A percentile compares a stretch with the other conserved stretches of the same genome.
Evolutionary conservation across 345 rosid genomes (phyloP).

Genomic region (Reutealis trisperma): DNA sequence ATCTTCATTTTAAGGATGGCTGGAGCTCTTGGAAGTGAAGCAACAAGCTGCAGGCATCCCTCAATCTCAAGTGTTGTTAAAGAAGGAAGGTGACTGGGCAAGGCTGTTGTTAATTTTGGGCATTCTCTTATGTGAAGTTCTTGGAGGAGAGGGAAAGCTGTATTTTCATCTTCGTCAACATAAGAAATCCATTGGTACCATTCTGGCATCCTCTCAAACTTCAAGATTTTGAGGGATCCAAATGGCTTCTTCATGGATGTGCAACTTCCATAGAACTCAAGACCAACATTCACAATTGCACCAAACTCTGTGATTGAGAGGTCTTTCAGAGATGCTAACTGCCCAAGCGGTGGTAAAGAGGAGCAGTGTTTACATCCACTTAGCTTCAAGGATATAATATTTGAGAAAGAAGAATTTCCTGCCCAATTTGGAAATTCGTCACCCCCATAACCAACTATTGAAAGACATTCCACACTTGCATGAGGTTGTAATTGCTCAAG

Average conservation of each 20-base stretch:
- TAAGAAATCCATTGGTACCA: constrained; percentile 5
- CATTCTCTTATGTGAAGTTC: constrained; percentile 16
- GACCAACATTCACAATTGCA: neutral
- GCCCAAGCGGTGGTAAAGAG: constrained; percentile 8
- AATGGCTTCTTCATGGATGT: neutral
- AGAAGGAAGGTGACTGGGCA: constrained; percentile 13
- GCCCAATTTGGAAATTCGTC: constrained; percentile 1
- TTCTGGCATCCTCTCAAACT: constrained; percentile 8
- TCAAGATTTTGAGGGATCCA: constrained; percentile 14
- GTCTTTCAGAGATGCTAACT: constrained; percentile 5
- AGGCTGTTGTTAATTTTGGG: neutral
- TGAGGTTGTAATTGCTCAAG: constrained; percentile 17
- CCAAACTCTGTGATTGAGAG: constrained; percentile 1
- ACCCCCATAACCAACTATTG: constrained; percentile 3
- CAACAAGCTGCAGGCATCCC: constrained; percentile 15
- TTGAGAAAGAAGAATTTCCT: neutral
- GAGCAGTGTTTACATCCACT: neutral
- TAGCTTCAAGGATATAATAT: constrained; percentile 4
- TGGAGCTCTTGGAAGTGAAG: constrained; percentile 20
- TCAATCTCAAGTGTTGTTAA: constrained; percentile 20
- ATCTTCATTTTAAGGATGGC: constrained; percentile 2
- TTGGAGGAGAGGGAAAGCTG: constrained; percentile 14
- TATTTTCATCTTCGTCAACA: neutral
- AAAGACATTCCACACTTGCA: constrained; percentile 9
- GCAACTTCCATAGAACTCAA: constrained; percentile 11